Conservation (phyloP, 179 eudicot genomes). For the Beta corolliflora region DNA sequence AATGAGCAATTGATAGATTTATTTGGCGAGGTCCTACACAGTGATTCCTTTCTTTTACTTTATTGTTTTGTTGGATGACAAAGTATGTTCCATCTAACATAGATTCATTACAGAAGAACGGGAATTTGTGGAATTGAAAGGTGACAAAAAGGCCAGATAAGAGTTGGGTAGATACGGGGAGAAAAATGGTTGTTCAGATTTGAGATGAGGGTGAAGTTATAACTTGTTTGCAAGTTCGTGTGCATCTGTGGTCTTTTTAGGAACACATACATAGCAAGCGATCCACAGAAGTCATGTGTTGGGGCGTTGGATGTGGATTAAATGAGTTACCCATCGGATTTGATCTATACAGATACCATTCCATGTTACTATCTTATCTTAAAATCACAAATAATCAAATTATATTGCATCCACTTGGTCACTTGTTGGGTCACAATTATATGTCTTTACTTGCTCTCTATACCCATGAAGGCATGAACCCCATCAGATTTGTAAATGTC, state of each 20-base stretch:
- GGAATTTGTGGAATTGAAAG: not conserved
- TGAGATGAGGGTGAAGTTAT: not conserved
- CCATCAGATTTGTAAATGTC: too few relatives aligned
- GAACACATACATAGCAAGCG: not conserved
- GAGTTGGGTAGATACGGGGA: too few relatives aligned
- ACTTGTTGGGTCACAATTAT: constrained; percentile 6
- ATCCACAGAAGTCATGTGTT: not conserved
- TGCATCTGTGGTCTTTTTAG: constrained; percentile 1
- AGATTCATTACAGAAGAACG: not conserved
- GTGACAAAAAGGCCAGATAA: not conserved
- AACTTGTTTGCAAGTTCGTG: not conserved
- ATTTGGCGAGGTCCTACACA: too few relatives aligned
- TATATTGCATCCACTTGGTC: not conserved
- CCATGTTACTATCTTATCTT: not conserved
- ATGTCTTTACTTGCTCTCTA: too few relatives aligned
- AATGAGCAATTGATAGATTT: too few relatives aligned
- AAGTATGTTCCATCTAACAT: not conserved
- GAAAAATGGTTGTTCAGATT: not conserved
- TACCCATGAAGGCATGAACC: too few relatives aligned
- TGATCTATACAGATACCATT: not conserved
- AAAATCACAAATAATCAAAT: not conserved
- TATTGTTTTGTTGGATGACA: too few relatives aligned
- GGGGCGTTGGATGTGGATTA: not conserved
- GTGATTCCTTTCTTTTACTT: too few relatives aligned
- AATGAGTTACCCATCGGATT: not conserved